phyloP scores from a whole-genome alignment of 768 basidiomycete genomes.

The Rhizopogon rudus region DNA sequence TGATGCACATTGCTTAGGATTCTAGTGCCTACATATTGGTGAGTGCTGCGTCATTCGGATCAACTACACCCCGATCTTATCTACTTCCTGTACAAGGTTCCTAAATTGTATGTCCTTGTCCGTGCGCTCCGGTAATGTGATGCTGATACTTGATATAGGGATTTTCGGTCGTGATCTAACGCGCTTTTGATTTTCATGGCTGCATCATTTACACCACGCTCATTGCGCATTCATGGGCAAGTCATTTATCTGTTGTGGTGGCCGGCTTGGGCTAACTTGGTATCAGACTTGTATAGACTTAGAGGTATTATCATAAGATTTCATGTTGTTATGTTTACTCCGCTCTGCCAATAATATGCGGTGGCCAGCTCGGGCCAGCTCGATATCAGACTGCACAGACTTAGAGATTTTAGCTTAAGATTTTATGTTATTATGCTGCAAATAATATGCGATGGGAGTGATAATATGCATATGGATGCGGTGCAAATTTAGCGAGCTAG shows the following conservation, averaged over 20 bases:
- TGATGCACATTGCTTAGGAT: slow-evolving; percentile 36
- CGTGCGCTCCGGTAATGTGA: slow-evolving; percentile 7
- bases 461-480: background rate
- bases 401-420: slow-evolving; percentile 5
- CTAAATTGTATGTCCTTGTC: slow-evolving; percentile 49
- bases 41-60: slow-evolving; percentile 17
- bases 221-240: slow-evolving; percentile 9
- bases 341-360: slow-evolving; percentile 1
- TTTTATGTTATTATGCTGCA: background rate
- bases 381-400: slow-evolving; percentile 1
- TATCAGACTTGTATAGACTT: slow-evolving; percentile 5
- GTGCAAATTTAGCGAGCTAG: background rate
- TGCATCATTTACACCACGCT: background rate
- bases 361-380: background rate
- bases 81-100: slow-evolving; percentile 40
- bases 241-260: slow-evolving; percentile 13
- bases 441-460: background rate
- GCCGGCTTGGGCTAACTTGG: slow-evolving; percentile 6
- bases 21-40: slow-evolving; percentile 65
- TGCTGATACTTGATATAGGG: slow-evolving; percentile 36
- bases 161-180: slow-evolving; percentile 73
- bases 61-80: slow-evolving; percentile 2
- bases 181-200: slow-evolving; percentile 43
- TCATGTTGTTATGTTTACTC: background rate
- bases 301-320: slow-evolving; percentile 2